These are phyloP conservation scores for Nepenthes alata DNA, from an alignment of 179 eudicot genomes.

Conservation along the genomic window DNA sequence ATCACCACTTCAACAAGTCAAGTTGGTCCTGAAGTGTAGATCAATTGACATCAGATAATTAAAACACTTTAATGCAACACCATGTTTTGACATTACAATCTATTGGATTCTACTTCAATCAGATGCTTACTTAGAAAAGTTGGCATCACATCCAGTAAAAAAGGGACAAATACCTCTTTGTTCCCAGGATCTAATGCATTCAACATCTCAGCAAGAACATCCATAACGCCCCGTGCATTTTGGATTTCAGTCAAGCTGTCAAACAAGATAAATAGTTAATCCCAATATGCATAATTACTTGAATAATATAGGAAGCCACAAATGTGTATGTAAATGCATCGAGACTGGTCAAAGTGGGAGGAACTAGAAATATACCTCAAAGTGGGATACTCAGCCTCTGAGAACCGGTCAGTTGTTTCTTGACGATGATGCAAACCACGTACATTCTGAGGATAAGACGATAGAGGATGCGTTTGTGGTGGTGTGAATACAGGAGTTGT, in stretches of 20 bases:
- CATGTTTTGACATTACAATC: no score
- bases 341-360: no score
- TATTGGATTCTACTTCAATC: no score
- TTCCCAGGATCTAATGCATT: constrained; percentile 77
- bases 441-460: constrained; percentile 55
- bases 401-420: constrained; percentile 49
- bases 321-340: no score
- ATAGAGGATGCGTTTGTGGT: constrained; percentile 69
- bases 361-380: constrained; percentile 38
- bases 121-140: not conserved
- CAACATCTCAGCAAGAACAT: constrained; percentile 86
- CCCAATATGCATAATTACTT: no score
- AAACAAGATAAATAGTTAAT: constrained; percentile 5
- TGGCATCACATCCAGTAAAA: not conserved
- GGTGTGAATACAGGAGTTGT: constrained; percentile 82
- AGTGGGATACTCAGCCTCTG: constrained; percentile 63
- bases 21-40: no score
- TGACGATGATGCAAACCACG: constrained; percentile 33
- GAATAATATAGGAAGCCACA: no score
- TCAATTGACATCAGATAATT: no score
- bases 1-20: no score
- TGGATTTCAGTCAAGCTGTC: constrained; percentile 82
- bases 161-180: constrained; percentile 54
- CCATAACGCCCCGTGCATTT: constrained; percentile 92
- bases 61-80: no score